phyloP scores from a whole-genome alignment of 495 filamentous ascomycete species.

The Hypomontagnella monticulosa region DNA sequence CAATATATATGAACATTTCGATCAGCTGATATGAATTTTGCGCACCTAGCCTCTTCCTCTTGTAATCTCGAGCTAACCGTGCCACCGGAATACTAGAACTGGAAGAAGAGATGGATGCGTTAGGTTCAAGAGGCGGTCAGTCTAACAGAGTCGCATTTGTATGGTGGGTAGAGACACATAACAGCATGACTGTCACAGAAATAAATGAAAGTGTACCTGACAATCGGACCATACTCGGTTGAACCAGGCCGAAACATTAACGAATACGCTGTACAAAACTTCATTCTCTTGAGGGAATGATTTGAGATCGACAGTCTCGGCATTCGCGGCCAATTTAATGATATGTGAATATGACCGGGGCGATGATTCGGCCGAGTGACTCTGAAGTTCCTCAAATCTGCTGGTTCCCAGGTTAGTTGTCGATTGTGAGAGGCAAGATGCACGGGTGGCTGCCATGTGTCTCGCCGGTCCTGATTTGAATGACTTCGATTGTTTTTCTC shows the following conservation, averaged over 20 bases:
- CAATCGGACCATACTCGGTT: background rate
- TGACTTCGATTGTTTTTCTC: background rate
- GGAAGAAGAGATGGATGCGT: constrained; percentile 3
- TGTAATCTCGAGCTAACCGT: constrained; percentile 6
- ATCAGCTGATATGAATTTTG: constrained; percentile 30
- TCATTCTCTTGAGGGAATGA: constrained; percentile 13
- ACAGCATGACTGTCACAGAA: background rate
- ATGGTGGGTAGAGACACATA: background rate
- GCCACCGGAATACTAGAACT: background rate
- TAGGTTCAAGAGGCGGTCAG: constrained; percentile 29
- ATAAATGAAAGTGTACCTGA: constrained; percentile 1
- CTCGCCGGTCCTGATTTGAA: constrained; percentile 16
- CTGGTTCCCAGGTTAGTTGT: background rate
- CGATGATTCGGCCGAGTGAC: background rate
- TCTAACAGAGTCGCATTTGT: constrained; percentile 3
- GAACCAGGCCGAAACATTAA: constrained; percentile 5
- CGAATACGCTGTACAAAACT: background rate
- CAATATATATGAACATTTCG: constrained; percentile 4
- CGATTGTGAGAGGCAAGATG: constrained; percentile 3
- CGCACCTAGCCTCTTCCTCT: constrained; percentile 27
- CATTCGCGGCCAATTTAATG: background rate
- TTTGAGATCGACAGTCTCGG: too few species aligned
- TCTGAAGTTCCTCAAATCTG: background rate
- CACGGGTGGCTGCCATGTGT: constrained; percentile 5
- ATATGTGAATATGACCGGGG: constrained; percentile 6